phyloP scores from a whole-genome alignment of 257 asterid genomes.

The Solanum tarijense region DNA sequence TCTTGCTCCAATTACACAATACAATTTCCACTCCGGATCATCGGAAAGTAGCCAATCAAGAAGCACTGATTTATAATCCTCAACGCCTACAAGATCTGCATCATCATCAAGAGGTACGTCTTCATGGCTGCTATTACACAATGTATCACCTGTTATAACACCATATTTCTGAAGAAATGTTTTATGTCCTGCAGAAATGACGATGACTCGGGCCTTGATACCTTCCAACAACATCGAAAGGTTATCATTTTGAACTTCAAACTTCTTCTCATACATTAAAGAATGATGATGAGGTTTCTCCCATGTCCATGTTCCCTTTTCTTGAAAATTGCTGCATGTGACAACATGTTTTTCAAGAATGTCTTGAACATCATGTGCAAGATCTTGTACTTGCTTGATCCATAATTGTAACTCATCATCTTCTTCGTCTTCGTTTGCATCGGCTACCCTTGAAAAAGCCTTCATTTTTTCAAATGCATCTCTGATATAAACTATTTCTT shows the following conservation, averaged over 20 bases:
- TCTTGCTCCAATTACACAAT: slow-evolving; percentile 17
- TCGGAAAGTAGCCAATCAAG: not conserved
- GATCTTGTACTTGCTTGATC: slow-evolving; percentile 27
- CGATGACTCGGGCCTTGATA: not conserved
- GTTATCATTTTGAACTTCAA: slow-evolving; percentile 4
- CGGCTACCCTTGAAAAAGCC: slow-evolving; percentile 25
- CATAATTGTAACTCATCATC: slow-evolving; percentile 18
- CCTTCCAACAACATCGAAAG: not conserved
- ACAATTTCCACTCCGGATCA: slow-evolving; percentile 1
- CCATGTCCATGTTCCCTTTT: not conserved
- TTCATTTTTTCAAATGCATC: slow-evolving; percentile 20
- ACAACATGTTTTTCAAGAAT: slow-evolving; percentile 18
- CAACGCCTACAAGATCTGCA: slow-evolving; percentile 14
- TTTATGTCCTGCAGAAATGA: not conserved
- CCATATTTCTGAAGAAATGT: slow-evolving; percentile 3
- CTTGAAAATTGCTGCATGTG: not conserved
- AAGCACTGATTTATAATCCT: slow-evolving; percentile 3
- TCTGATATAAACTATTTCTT: slow-evolving; percentile 7
- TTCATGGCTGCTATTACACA: not conserved
- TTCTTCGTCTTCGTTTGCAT: not conserved
- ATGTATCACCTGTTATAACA: not conserved
- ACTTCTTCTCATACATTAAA: not conserved
- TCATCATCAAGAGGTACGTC: slow-evolving; percentile 5
- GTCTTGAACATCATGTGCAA: slow-evolving; percentile 25
- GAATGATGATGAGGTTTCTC: not conserved